Evolutionary conservation across 1,284 basidiomycete genomes (phyloP).

Genomic region (Austropuccinia psidii): DNA sequence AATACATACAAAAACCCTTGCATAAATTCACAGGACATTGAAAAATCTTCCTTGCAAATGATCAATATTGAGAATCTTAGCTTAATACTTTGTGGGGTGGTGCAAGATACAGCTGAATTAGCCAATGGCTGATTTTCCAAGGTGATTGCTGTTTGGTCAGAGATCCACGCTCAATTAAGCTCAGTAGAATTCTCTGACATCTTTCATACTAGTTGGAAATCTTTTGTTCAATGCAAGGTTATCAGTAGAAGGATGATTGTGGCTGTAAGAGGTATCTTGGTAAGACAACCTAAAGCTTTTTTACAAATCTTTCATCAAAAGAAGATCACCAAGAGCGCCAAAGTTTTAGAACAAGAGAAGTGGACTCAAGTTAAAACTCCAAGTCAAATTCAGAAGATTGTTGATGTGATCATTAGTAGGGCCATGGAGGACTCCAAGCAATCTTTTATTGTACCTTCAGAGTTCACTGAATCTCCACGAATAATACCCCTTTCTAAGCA

Average conservation of each 20-base stretch:
- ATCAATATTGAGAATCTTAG: slow-evolving; percentile 50
- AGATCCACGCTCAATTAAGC: slow-evolving; percentile 66
- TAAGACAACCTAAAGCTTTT: slow-evolving; percentile 76
- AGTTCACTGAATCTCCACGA: slow-evolving; percentile 28
- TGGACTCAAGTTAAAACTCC: slow-evolving; percentile 76
- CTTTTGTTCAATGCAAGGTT: slow-evolving; percentile 76
- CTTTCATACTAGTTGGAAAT: slow-evolving; percentile 78
- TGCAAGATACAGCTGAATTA: slow-evolving; percentile 71
- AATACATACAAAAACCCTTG: too few relatives aligned
- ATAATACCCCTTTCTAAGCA: slow-evolving; percentile 56
- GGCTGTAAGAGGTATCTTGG: slow-evolving; percentile 70
- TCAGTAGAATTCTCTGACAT: slow-evolving; percentile 68
- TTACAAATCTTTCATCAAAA: slow-evolving; percentile 74
- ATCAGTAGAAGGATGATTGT: slow-evolving; percentile 84
- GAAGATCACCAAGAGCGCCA: slow-evolving; percentile 73
- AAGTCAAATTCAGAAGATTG: slow-evolving; percentile 59
- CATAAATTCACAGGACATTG: too few relatives aligned
- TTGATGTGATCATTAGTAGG: slow-evolving; percentile 66
- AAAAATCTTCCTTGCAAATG: too few relatives aligned
- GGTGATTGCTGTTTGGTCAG: slow-evolving; percentile 64
- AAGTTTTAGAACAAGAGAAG: slow-evolving; percentile 80
- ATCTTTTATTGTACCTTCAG: slow-evolving; percentile 49
- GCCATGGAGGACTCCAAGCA: slow-evolving; percentile 73
- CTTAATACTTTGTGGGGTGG: slow-evolving; percentile 62
- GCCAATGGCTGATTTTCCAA: slow-evolving; percentile 73